Evolutionary conservation across 768 basidiomycete genomes (phyloP).

Genomic region (Auriscalpium orientale): DNA sequence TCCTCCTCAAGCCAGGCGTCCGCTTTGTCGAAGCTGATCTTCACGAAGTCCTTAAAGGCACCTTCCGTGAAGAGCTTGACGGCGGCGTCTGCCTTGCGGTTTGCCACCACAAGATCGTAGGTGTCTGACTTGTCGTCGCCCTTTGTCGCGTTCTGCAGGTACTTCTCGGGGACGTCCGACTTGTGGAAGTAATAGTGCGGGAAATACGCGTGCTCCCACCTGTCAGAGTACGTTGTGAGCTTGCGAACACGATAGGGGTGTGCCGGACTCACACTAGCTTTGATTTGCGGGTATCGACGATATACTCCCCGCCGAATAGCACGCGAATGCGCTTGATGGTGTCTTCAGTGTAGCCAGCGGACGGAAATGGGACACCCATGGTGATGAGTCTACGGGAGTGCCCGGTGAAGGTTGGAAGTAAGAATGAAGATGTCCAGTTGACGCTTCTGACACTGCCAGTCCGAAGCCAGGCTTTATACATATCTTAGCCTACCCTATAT

Average conservation of each 20-base stretch:
- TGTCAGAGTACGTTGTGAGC: conserved; percentile 15
- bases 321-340: conserved; percentile 45
- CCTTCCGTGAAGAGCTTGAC: conserved; percentile 30
- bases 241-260: not conserved
- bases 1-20: conserved; percentile 70
- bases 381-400: not conserved
- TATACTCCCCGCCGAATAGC: conserved; percentile 35
- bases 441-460: too few species aligned
- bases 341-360: conserved; percentile 32
- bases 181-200: conserved; percentile 48
- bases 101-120: conserved; percentile 42
- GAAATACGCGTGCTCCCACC: conserved; percentile 50
- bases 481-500: too few species aligned
- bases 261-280: conserved; percentile 46
- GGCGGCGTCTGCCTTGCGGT: conserved; percentile 31
- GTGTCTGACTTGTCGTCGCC: conserved; percentile 26
- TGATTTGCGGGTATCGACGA: conserved; percentile 49
- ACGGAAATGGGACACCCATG: conserved; percentile 9
- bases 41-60: conserved; percentile 39
- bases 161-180: conserved; percentile 37
- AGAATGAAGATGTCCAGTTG: too few species aligned
- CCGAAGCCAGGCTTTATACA: too few species aligned
- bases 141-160: conserved; percentile 24
- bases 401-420: too few species aligned
- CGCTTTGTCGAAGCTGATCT: conserved; percentile 39